Base-by-base conservation (phyloP, 2,329 filamentous ascomycete genomes). In the Pyrenophora tritici-repentis region DNA sequence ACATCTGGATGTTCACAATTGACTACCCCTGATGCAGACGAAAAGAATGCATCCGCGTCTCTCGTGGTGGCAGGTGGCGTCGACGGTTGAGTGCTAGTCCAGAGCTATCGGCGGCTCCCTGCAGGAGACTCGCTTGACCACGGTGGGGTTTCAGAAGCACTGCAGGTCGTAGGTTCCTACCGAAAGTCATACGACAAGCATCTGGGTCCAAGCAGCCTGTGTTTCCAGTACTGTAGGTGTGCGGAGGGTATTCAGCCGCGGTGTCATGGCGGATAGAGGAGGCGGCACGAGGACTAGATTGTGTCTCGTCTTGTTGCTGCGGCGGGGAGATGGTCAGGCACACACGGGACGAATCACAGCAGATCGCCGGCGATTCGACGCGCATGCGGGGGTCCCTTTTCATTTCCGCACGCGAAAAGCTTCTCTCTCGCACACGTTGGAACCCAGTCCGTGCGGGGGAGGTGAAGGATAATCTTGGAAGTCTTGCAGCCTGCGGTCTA, bases 361-460 rank as follows among this genome's bases (percentile, higher is more conserved):
- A 26, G 53, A 61, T 57, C 9, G 26, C 26, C 10, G 26, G 9
- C 26, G 26, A 29, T 29, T 29, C 50, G 48, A 41, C 50, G 46
- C 49, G 44, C 48, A 47, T 47, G 43, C 36, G 43, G 37, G 43
- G 38, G 6, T 26, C 22, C 37, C 40, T 43, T 22, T 49, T 53
- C 47, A 40, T 54, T 52, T 49, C 38, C 48, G 46, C 47, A 37
- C 39, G 29, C 40, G 34, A 20, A 60, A 55, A 54, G 52, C 57
- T 60, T 56, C 47, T 45, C 32, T 37, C 34, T 47, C 45, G 10
- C 26, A 29, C 26, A 5, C 26, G 9, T 29, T 29, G 20, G 42
- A 44, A 44, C 42, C 32, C 42, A 17, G 18, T 35, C 40, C 20
- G 46, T 36, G 39, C 46, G 31, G 26, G 22, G 42, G 22, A 20